Evolutionary conservation across 2,329 filamentous ascomycete genomes (phyloP).

Genomic region (Aspergillus oerlinghausenensis): DNA sequence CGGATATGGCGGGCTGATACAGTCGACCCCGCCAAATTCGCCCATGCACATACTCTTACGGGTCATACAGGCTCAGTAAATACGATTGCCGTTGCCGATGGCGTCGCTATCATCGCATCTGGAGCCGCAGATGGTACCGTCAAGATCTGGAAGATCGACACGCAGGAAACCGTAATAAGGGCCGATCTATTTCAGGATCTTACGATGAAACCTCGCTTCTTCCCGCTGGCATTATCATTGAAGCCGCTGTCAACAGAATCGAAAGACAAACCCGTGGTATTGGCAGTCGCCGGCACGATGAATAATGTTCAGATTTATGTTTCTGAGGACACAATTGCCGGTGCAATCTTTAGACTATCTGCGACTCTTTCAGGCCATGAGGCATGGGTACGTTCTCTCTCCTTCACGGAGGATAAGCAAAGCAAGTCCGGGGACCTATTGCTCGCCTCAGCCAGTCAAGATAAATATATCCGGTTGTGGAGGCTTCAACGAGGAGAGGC

Average conservation of each 20-base stretch:
- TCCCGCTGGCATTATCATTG: constrained; percentile 73
- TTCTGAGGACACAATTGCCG: constrained; percentile 41
- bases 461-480: constrained; percentile 96
- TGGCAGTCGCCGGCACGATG: constrained; percentile 83
- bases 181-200: constrained; percentile 64
- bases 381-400: constrained; percentile 85
- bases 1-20: constrained; percentile 53
- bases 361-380: constrained; percentile 85
- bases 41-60: constrained; percentile 47
- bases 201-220: constrained; percentile 68
- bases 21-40: constrained; percentile 30
- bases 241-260: constrained; percentile 52
- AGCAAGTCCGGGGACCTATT: constrained; percentile 62
- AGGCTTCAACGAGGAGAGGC: constrained; percentile 69
- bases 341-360: constrained; percentile 60
- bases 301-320: constrained; percentile 77
- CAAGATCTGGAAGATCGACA: constrained; percentile 62
- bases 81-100: constrained; percentile 46
- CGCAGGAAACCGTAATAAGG: constrained; percentile 25
- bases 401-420: constrained; percentile 63
- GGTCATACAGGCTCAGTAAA: constrained; percentile 76
- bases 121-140: constrained; percentile 61
- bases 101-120: constrained; percentile 49
- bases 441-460: constrained; percentile 89
- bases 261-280: constrained; percentile 48